Conservation (phyloP, 768 basidiomycete genomes). For the Rhodotorula kratochvilovae region DNA sequence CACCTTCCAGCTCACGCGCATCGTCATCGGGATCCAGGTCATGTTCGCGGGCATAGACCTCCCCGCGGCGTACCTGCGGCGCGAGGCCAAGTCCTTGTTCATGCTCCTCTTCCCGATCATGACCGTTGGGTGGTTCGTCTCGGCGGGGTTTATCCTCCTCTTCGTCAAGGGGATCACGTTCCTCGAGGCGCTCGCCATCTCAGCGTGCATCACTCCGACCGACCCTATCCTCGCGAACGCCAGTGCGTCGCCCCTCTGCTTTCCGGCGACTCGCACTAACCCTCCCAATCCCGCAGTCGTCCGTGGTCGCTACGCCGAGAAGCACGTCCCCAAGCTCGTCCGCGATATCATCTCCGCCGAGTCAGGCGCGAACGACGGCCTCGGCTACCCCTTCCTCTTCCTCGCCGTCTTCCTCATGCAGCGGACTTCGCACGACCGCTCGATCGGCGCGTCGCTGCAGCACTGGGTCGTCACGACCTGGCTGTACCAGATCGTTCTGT, state of each 20-base stretch:
- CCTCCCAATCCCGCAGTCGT: slow-evolving; percentile 23
- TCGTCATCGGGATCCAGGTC: slow-evolving; percentile 50
- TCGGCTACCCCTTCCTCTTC: slow-evolving; percentile 51
- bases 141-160: slow-evolving; percentile 47
- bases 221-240: slow-evolving; percentile 51
- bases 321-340: slow-evolving; percentile 49
- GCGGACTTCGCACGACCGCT: slow-evolving; percentile 38
- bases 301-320: slow-evolving; percentile 50
- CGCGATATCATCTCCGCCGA: slow-evolving; percentile 50
- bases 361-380: slow-evolving; percentile 51
- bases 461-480: slow-evolving; percentile 47
- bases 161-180: slow-evolving; percentile 49
- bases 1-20: slow-evolving; percentile 45
- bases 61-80: slow-evolving; percentile 48
- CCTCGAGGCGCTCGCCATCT: slow-evolving; percentile 49
- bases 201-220: slow-evolving; percentile 50
- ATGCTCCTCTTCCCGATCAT: slow-evolving; percentile 50
- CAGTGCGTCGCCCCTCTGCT: neutral
- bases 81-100: slow-evolving; percentile 46
- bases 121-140: slow-evolving; percentile 50
- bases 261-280: neutral
- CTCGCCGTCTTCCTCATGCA: slow-evolving; percentile 48
- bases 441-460: slow-evolving; percentile 46
- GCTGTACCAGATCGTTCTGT: slow-evolving; percentile 49
- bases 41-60: slow-evolving; percentile 46